These are phyloP conservation scores for Striga asiatica DNA, from an alignment of 257 asterid species.

Conservation along the genomic window DNA sequence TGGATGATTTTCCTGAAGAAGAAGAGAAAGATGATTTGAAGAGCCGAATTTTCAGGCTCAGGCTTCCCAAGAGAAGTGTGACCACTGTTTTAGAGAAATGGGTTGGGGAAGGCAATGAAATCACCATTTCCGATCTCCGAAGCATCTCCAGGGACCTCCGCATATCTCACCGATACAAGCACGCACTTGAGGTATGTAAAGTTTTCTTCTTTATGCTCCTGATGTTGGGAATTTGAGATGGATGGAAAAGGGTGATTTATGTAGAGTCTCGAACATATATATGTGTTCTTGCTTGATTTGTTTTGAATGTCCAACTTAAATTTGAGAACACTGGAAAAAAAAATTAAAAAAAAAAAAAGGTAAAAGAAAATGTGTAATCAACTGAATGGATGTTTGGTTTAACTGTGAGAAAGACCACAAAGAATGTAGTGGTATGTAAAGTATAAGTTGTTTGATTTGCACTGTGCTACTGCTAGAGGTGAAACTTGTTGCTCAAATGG, in stretches of 20 bases:
- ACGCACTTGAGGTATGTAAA: conserved; percentile 78
- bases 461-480: too few species aligned
- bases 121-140: conserved; percentile 61
- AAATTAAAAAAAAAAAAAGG: too few species aligned
- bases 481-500: not conserved
- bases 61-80: conserved; percentile 85
- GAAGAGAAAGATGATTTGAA: conserved; percentile 54
- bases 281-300: not conserved
- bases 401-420: too few species aligned
- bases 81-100: conserved; percentile 63
- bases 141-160: conserved; percentile 68
- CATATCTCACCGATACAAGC: conserved; percentile 61
- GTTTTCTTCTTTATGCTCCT: not conserved
- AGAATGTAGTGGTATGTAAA: too few species aligned
- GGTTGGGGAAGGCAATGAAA: conserved; percentile 51
- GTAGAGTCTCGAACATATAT: not conserved
- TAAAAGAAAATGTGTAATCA: too few species aligned
- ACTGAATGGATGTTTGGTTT: too few species aligned
- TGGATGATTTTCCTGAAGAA: conserved; percentile 22
- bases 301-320: not conserved
- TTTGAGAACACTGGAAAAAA: not conserved
- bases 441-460: too few species aligned
- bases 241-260: not conserved
- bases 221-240: not conserved
- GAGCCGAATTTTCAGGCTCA: conserved; percentile 68